Base-by-base conservation (phyloP, 805 yeast genomes). In the Cyberlindnera amylophila region DNA sequence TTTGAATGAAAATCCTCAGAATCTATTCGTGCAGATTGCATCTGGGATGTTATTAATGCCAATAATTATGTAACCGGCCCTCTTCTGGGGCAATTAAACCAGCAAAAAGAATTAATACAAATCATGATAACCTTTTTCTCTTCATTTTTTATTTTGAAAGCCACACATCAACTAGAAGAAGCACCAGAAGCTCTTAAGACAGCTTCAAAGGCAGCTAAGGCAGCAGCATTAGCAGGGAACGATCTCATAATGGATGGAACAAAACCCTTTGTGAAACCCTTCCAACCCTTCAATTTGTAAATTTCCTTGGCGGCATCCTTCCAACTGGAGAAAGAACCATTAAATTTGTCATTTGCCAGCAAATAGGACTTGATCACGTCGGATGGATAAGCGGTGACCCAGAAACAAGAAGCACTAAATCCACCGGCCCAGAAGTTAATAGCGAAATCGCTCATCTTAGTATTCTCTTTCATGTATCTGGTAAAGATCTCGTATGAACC, bases 351-450 rank as follows among this genome's bases (percentile, higher is more conserved):
- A 60, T 86, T 95, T 2, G 89, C 86, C 79, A 88, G 77, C 45
- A 88, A 77, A 35, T 82, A 83, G 57, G 88, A 95, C 62, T 88
- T 89, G 19, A 89, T 82, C 23, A 89, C 95, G 62, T 88, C 96
- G 0, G 83, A 76, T 1, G 96, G 96, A 58, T 86, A 88, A 0
- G 96, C 96, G 30, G 84, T 76, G 14, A 83, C 76, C 96, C 96
- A 88, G 64, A 88, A 88, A 33, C 87, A 82, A 0, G 87, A 75
- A 4, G 96, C 96, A 38, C 88, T 75, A 35, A 87, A 66, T 0
- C 96, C 96, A 23, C 96, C 96, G 9, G 90, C 77, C 95, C 96
- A 88, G 66, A 88, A 88, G 61, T 87, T 88, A 45, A 88, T 72
- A 0, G 88, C 69, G 2, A 93, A 78, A 32, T 75, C 75, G 37